A percentile compares a stretch with the other conserved stretches of the same genome.
These are phyloP conservation scores for Nitzschia sp. DNA, from an alignment of 108 stramenopile species.

Conservation along the genomic window DNA sequence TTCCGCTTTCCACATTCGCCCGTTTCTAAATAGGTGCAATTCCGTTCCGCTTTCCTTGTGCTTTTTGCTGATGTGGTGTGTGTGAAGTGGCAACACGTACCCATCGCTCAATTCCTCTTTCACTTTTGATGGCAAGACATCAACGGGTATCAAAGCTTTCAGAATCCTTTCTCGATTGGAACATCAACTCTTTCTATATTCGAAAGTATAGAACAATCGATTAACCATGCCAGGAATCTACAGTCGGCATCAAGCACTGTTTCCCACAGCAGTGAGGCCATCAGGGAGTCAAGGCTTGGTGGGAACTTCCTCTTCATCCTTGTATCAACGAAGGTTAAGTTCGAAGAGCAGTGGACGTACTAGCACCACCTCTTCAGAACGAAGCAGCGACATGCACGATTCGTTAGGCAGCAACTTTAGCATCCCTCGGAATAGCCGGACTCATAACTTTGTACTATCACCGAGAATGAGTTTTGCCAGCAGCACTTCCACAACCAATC, in stretches of 20 bases:
- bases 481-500: background rate
- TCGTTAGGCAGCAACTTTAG: background rate
- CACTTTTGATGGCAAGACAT: too few species aligned
- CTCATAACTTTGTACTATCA: background rate
- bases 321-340: background rate
- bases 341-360: background rate
- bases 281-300: background rate
- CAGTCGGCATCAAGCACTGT: background rate
- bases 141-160: too few species aligned
- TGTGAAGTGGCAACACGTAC: too few species aligned
- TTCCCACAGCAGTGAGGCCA: background rate
- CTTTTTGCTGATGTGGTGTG: too few species aligned
- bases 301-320: background rate
- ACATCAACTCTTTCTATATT: too few species aligned
- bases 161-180: too few species aligned
- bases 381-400: background rate
- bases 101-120: too few species aligned
- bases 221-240: slow-evolving; percentile 5
- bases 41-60: too few species aligned
- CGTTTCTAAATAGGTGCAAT: too few species aligned
- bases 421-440: background rate
- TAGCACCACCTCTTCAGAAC: background rate
- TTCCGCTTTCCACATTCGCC: too few species aligned
- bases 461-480: slow-evolving; percentile 2
- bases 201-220: too few species aligned